A percentile compares a stretch with the other conserved stretches of the same genome.
Evolutionary conservation across 495 filamentous ascomycete genomes (phyloP).

Genomic region (Penicillium cataractarum): DNA sequence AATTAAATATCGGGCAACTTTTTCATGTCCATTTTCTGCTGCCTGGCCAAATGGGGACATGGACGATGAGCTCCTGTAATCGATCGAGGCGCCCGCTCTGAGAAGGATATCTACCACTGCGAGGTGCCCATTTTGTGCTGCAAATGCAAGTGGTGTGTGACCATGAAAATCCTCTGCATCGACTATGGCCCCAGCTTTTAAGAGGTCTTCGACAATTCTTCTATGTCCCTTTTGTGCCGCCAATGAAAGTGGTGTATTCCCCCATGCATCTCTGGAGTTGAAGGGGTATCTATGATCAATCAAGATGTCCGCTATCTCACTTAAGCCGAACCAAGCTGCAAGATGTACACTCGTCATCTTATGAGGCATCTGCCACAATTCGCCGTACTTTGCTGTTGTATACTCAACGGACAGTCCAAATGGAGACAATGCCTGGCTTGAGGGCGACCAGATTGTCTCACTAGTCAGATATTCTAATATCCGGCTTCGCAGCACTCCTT

Average conservation of each 20-base stretch:
- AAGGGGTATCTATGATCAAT: background rate
- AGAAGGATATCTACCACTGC: background rate
- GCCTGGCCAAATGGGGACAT: background rate
- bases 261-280: background rate
- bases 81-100: background rate
- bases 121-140: background rate
- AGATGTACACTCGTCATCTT: background rate
- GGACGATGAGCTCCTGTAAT: background rate
- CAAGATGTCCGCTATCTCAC: background rate
- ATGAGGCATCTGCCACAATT: background rate
- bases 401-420: background rate
- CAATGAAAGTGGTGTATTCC: background rate
- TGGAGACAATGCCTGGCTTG: background rate
- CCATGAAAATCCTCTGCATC: background rate
- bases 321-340: background rate
- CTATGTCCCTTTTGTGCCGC: background rate
- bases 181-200: background rate
- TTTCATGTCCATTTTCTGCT: background rate
- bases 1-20: background rate
- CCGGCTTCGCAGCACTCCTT: background rate
- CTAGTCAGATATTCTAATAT: background rate
- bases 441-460: background rate
- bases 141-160: background rate
- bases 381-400: background rate
- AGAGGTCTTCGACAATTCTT: background rate